Percentiles rank a stretch among this genome's conserved stretches.
Conservation (phyloP, 2,329 filamentous ascomycete species). For the Sarocladium brachiariae region DNA sequence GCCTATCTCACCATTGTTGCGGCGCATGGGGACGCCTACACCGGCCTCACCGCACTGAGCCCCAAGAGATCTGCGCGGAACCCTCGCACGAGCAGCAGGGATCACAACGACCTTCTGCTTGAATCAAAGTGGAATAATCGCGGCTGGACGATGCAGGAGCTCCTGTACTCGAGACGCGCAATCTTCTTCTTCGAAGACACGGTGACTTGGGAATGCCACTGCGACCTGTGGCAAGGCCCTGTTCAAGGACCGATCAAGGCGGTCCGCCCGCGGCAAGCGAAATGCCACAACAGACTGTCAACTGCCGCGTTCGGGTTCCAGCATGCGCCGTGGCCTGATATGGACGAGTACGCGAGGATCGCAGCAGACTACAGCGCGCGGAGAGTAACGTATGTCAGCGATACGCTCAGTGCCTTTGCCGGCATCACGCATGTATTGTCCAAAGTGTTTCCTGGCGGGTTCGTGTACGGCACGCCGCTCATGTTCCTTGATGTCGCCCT, state of each 20-base stretch:
- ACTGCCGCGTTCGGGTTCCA: constrained; percentile 29
- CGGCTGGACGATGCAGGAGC: constrained; percentile 38
- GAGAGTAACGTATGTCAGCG: constrained; percentile 31
- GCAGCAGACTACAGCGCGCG: constrained; percentile 36
- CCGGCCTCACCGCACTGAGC: constrained; percentile 30
- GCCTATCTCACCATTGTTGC: constrained; percentile 38
- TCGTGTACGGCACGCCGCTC: constrained; percentile 38
- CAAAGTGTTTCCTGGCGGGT: constrained; percentile 33
- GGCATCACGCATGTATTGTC: constrained; percentile 37
- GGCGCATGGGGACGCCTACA: constrained; percentile 31
- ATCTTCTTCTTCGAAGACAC: constrained; percentile 37
- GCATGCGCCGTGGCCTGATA: constrained; percentile 37
- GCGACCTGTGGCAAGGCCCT: constrained; percentile 33
- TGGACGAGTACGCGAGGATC: constrained; percentile 38
- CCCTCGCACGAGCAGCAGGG: constrained; percentile 18
- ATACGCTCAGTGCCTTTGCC: constrained; percentile 35
- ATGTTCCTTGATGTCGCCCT: constrained; percentile 39
- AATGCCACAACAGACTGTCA: constrained; percentile 19
- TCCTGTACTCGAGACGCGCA: constrained; percentile 33
- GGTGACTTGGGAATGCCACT: constrained; percentile 40
- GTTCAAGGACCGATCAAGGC: constrained; percentile 24
- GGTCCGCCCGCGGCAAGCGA: constrained; percentile 14
- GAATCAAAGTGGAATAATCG: constrained; percentile 32
- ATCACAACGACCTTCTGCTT: constrained; percentile 32
- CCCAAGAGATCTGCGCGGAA: constrained; percentile 22